phyloP scores from a whole-genome alignment of 306 rosid species.

The Vicia faba region DNA sequence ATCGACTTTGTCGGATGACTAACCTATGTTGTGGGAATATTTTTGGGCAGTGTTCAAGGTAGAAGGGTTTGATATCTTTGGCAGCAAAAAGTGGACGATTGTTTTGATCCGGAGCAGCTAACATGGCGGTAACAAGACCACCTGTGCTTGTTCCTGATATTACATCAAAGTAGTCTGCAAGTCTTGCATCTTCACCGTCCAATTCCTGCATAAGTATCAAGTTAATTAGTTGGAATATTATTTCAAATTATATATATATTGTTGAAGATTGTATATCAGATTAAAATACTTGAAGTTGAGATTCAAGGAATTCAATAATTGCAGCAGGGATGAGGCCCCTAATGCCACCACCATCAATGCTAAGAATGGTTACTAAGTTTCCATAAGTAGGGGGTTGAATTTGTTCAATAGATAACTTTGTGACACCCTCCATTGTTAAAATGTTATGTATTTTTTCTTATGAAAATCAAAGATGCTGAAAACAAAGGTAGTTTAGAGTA shows the following conservation, averaged over 20 bases:
- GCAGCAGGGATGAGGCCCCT: slow-evolving; percentile 69
- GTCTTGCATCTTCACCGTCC: slow-evolving; percentile 68
- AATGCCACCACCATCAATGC: slow-evolving; percentile 74
- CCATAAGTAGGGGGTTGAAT: slow-evolving; percentile 64
- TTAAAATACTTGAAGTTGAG: slow-evolving; percentile 63
- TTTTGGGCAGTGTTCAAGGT: slow-evolving; percentile 49
- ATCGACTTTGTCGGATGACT: neutral
- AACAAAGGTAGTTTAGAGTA: neutral
- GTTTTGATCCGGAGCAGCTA: slow-evolving; percentile 56
- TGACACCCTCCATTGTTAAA: slow-evolving; percentile 16
- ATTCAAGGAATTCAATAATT: slow-evolving; percentile 61
- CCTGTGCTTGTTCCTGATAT: slow-evolving; percentile 80
- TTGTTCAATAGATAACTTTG: slow-evolving; percentile 36
- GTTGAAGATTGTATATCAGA: too few species aligned
- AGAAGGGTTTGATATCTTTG: slow-evolving; percentile 62
- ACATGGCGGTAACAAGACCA: slow-evolving; percentile 68
- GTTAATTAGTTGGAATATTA: neutral
- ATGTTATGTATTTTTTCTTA: neutral
- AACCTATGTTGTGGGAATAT: slow-evolving; percentile 54
- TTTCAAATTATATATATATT: neutral
- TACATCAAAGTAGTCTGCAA: slow-evolving; percentile 76
- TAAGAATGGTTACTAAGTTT: slow-evolving; percentile 60
- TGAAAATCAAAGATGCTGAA: neutral
- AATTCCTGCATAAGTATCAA: slow-evolving; percentile 41
- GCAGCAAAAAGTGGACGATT: slow-evolving; percentile 66